Percentiles rank a stretch among this genome's conserved stretches.
Conservation (phyloP, 2,329 filamentous ascomycete species). For the Pseudogymnoascus sp. region DNA sequence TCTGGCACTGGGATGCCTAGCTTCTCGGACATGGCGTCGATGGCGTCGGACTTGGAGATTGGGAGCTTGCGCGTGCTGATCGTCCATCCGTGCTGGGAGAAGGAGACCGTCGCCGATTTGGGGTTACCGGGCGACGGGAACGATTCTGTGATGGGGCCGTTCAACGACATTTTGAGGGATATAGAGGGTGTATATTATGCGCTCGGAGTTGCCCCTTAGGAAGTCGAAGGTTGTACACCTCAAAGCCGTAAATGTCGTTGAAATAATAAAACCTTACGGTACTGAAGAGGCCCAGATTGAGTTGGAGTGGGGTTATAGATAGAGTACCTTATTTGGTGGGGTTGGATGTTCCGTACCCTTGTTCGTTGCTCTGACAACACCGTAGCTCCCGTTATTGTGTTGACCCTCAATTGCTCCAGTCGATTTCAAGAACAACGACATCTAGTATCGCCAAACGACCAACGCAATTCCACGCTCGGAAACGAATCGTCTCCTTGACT, state of each 20-base stretch:
- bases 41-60: slow-evolving; percentile 85
- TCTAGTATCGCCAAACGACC: slow-evolving; percentile 2
- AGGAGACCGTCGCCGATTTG: slow-evolving; percentile 44
- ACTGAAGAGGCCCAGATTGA: not conserved
- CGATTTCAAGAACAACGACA: slow-evolving; percentile 1
- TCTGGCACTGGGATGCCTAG: slow-evolving; percentile 86
- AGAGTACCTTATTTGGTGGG: slow-evolving; percentile 2
- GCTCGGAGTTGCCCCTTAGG: not conserved
- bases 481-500: not conserved
- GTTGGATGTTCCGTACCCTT: not conserved
- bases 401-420: not conserved
- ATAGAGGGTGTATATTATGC: not conserved
- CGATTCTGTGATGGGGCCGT: slow-evolving; percentile 37
- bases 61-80: slow-evolving; percentile 83
- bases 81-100: slow-evolving; percentile 57
- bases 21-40: slow-evolving; percentile 71
- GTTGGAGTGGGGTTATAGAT: slow-evolving; percentile 6
- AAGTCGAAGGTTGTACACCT: not conserved
- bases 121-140: slow-evolving; percentile 44
- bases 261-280: not conserved
- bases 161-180: slow-evolving; percentile 23
- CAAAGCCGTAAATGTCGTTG: not conserved
- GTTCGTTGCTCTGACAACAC: slow-evolving; percentile 9
- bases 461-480: not conserved
- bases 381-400: slow-evolving; percentile 6